Percentiles rank a stretch among this genome's conserved stretches.
Evolutionary conservation across 306 rosid species (phyloP).

Genomic region (Quercus ilex): DNA sequence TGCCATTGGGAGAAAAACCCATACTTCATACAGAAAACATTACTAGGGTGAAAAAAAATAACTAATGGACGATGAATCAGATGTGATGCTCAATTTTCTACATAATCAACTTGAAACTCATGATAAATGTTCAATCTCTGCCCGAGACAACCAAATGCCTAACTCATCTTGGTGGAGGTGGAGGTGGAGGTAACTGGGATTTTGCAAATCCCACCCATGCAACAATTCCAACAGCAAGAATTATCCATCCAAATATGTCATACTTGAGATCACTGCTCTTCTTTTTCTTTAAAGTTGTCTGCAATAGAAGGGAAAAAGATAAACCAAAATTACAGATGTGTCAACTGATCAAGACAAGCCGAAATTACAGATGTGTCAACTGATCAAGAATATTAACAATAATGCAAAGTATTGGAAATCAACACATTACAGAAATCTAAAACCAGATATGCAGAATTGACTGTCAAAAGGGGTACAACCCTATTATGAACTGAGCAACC

Average conservation of each 20-base stretch:
- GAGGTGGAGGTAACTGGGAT: conserved; percentile 40
- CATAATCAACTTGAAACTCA: conserved; percentile 5
- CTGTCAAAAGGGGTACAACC: neutral
- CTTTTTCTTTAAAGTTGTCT: conserved; percentile 43
- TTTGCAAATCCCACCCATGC: conserved; percentile 66
- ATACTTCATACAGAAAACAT: conserved; percentile 2
- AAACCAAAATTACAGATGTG: neutral
- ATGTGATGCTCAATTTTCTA: conserved; percentile 25
- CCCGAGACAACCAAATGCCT: conserved; percentile 7
- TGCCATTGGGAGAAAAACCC: neutral
- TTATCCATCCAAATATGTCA: conserved; percentile 61
- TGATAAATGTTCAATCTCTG: neutral
- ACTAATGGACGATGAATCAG: neutral
- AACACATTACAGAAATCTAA: neutral
- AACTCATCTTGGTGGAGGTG: conserved; percentile 42
- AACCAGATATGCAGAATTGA: neutral
- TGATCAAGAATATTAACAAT: neutral
- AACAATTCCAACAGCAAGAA: conserved; percentile 63
- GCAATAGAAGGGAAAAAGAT: neutral
- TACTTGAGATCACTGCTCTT: conserved; percentile 48
- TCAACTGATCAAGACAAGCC: neutral
- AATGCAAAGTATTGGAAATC: neutral
- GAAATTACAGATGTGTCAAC: neutral
- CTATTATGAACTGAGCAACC: neutral
- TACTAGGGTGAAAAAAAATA: neutral